Base-by-base conservation (phyloP, 345 rosid genomes). In the Brassica incana region DNA sequence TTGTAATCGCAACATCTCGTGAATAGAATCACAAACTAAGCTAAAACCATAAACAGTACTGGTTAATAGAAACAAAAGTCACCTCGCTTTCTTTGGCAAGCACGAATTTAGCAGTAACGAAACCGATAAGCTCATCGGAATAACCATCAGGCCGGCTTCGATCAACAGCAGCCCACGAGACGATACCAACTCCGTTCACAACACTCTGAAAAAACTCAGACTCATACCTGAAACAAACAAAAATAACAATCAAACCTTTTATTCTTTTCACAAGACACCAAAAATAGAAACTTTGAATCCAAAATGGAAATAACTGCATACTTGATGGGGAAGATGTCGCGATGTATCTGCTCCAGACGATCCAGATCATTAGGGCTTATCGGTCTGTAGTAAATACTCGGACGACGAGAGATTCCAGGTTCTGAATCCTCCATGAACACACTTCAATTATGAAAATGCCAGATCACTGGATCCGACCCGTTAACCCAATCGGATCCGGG, bases 91-190 rank as follows among this genome's bases (percentile, higher is more conserved):
- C 93, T 85, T 74, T 92, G 66, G 96, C 92, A 83, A 78, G 77
- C 66, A 89, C 87, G 73, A 88, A 80, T 60, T 90, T 80, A 36
- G 94, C 97, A 67, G 97, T 92, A 72, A 92, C 91, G 81, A 94
- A 94, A 78, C 98, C 98, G 79, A 92, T 87, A 43, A 90, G 87
- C 82, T 90, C 94, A 82, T 94, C 93, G 69, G 71, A 80, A 8
- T 78, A 69, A 78, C 85, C 90, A 76, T 87, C 80, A 56, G 88
- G 88, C 48, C 88, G 88, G 80, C 84, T 87, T 20, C 90, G 85
- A 76, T 94, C 97, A 78, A 90, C 90, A 72, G 97, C 98, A 82
- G 89, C 98, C 92, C 97, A 94, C 20, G 98, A 87, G 68, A 94
- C 84, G 48, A 92, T 88, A 73, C 87, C 92, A 75, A 73, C 85